Base-by-base conservation (phyloP, 2,329 filamentous ascomycete species). In the Trichoderma sp. region DNA sequence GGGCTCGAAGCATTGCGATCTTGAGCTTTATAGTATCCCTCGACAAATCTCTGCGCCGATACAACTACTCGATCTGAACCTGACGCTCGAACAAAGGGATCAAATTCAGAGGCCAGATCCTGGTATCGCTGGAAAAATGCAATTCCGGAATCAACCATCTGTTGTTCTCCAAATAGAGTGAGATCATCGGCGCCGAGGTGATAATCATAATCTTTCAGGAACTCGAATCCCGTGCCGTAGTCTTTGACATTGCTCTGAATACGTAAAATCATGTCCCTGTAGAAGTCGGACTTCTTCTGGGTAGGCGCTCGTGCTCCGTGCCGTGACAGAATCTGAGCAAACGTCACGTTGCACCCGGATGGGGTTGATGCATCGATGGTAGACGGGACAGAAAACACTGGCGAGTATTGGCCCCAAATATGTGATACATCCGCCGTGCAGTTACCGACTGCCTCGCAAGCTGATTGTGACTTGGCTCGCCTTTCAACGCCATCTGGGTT, bases 261-360 rank as follows among this genome's bases (percentile, higher is more conserved):
- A 62, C 87, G 87, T 32, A 85, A 79, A 68, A 97, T 84, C 9
- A 93, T 85, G 6, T 83, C 80, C 50, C 84, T 86, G 81, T 97
- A 97, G 7, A 80, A 78, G 12, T 80, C 78, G 0, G 90, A 88
- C 83, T 95, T 97, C 74, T 84, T 83, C 12, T 82, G 77, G 0
- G 94, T 97, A 1, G 95, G 95, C 78, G 93, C 92, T 67, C 95
- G 88, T 47, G 93, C 93, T 62, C 94, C 95, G 79, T 98, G 95
- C 3, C 95, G 90, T 26, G 93, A 94, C 62, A 98, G 86, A 28
- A 95, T 84, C 77, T 95, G 92, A 1, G 88, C 95, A 80, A 97
- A 95, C 3, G 91, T 95, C 75, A 95, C 83, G 13, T 87, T 83
- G 81, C 95, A 98, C n/a, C 84, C 85, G 0, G 83, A 75, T 0